Evolutionary conservation across 495 filamentous ascomycete species (phyloP), one percentile per base, ranked within the genome.

Genomic region (Lasiosphaeriaceae sp.): DNA sequence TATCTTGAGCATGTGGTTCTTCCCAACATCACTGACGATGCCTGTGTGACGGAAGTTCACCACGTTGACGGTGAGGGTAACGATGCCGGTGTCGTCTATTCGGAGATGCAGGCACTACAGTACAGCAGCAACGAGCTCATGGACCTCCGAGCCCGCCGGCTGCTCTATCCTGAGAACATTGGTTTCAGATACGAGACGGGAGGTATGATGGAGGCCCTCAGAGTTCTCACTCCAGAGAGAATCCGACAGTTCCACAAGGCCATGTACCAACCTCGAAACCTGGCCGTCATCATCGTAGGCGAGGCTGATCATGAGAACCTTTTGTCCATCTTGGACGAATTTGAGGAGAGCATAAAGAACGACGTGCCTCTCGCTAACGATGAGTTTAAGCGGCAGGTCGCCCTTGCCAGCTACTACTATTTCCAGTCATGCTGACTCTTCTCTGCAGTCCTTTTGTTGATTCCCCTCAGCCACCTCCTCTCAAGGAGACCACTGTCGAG

Each of bases 251-350:
- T 96, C 71, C 94, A 99, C 69, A 86, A 86, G 51, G 88, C 92
- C 54, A 99, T 99, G 95, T 99, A 99, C 64, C 93, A 96, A 64
- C 94, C 95, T 8, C 95, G 90, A 66, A 99, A 99, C 66, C 72
- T 99, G 59, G 96, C 93, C 60, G 68, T 97, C 51, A 78, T 97
- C 34, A 83, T 99, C 50, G 85, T 93, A 49, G 94, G 94, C 52
- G 92, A 96, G 65, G 87, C 95, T 12, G 84, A 96, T 63, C 91
- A 96, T 71, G 72, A 78, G 0, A 75, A 95, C 65, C 80, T 99
- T 48, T 74, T 97, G 43, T 73, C 84, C 2, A 89, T 90, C 45
- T 69, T 99, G 58, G 91, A 96, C 58, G 76, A 84, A 20, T 97
- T 97, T 68, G 94, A 99, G 71, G 86, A 88, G 57, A 86, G 84